Base-by-base conservation (phyloP, 805 yeast genomes). In the Citeromyces matritensis region DNA sequence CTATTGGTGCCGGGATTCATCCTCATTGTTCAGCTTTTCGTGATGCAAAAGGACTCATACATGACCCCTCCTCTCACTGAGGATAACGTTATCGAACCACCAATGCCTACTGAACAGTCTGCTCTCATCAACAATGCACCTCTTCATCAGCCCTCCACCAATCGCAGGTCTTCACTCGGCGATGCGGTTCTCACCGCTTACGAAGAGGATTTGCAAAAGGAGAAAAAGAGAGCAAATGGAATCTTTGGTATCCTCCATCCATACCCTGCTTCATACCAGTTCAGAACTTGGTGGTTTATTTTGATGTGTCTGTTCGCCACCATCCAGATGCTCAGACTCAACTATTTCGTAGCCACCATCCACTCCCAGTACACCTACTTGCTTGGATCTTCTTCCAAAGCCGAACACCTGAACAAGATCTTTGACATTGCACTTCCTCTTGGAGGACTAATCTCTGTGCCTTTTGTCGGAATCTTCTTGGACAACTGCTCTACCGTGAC, bases 311-410 rank as follows among this genome's bases (percentile, higher is more conserved):
- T 53, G 19, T 66, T 66, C 43, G 55, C 70, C n/a, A 65, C 69
- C 13, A 58, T 69, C 36, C 72, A 63, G 48, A 69, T 69, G 76
- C 54, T 69, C 36, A 51, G 75, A 42, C 49, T 69, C 34, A 69
- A 69, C 48, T 69, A 69, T 48, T 69, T 69, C 45, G 75, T 69
- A 31, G 74, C 75, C 15, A 69, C 76, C 11, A 56, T 69, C 35
- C 60, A 63, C 32, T 57, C 74, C n/a, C 76, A 69, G 43, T 69
- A 69, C 42, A 46, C 61, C 9, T 69, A 49, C 39, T 43, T 69
- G 33, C 51, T 69, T 27, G 51, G 51, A 12, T 64, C 70, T 0
- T 37, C 49, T 10, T 36, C 38, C 7, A 35, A 32, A 23, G 68
- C 72, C 4, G 56, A 54, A 26, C 34, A 42, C 14, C 55, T 69